phyloP scores from a whole-genome alignment of 23 red algal species.

The Gracilaria gracilis region DNA sequence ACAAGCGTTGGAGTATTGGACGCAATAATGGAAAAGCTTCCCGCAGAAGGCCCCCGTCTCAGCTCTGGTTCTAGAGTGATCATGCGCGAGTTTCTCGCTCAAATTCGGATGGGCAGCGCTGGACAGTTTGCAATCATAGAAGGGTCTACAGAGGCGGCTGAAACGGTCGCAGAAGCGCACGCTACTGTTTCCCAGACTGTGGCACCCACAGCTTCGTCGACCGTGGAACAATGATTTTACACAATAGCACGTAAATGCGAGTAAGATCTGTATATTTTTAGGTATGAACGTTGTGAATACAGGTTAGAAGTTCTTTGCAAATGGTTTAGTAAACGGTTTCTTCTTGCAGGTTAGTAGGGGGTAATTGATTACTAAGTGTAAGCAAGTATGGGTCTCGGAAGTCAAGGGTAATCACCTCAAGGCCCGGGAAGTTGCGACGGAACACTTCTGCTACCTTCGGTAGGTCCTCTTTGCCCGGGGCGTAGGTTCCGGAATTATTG shows the following conservation, averaged over 20 bases:
- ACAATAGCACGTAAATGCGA: conserved; percentile 12
- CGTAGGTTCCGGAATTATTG: conserved; percentile 74
- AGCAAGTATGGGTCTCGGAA: conserved; percentile 51
- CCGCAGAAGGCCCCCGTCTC: conserved; percentile 20
- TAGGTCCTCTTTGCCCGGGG: conserved; percentile 65
- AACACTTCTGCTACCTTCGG: conserved; percentile 68
- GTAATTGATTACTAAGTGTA: conserved; percentile 3
- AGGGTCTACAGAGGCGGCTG: background rate
- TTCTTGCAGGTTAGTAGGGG: conserved; percentile 41
- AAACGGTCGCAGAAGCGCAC: background rate
- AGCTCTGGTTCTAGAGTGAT: conserved; percentile 59
- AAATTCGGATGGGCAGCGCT: conserved; percentile 44
- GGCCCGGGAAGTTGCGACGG: conserved; percentile 60
- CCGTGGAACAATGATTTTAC: conserved; percentile 3
- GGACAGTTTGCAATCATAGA: background rate
- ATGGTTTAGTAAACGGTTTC: conserved; percentile 27
- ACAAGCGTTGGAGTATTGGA: conserved; percentile 64
- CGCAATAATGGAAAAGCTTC: conserved; percentile 55
- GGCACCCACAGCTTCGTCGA: background rate
- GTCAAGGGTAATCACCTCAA: conserved; percentile 53
- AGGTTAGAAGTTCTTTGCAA: background rate
- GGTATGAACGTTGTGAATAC: background rate
- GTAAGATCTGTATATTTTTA: conserved; percentile 9
- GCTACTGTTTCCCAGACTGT: background rate
- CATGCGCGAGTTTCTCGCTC: conserved; percentile 66